Base-by-base conservation (phyloP, 345 rosid species). In the Gossypioides kirkii region DNA sequence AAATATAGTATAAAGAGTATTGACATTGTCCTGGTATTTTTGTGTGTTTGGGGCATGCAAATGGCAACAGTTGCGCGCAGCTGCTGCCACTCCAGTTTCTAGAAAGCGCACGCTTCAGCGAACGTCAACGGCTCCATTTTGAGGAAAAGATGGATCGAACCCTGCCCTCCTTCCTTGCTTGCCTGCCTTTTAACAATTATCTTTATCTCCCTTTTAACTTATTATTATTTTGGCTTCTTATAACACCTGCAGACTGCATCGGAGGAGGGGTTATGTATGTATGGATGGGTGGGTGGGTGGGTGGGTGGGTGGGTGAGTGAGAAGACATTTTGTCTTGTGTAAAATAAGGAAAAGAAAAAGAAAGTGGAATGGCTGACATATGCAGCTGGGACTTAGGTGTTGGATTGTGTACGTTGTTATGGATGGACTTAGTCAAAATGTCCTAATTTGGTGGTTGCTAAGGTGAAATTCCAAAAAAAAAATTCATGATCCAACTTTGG, bases 121-220 rank as follows among this genome's bases (percentile, higher is more conserved):
- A 75, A 73, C 91, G 60, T 82, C 82, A 64, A 89, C 92, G 38
- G 94, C 98, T 53, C 94, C 93, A 84, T 89, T 93, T 80, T 93
- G 84, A 93, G 85, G 64, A 80, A 65, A 32, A 46, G 50, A 12
- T 46, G 50, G 50, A 46, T 46, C 17, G 50, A 46, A 11, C 12
- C 17, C 14, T 26, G 25, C 17, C 25, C 14, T 13, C 54, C 20
- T 0, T 28, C 45, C 10, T 2, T 17, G 8, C 68, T n/a, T 46
- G 14, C 56, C 13, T 45, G 2, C 12, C 32, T 17, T 69, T 50
- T 47, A 16, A 14, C 59, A 42, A 22, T 7, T n/a, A n/a, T n/a
- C n/a, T n/a, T n/a, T 55, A 25, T 55, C 16, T 56, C 17, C 25
- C 1, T 18, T 42, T 42, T 46, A 46, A 46, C 63, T 59, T 12